A percentile compares a stretch with the other conserved stretches of the same genome.
Evolutionary conservation across 1,284 basidiomycete species (phyloP).

Genomic region (Moesziomyces globuligerus): DNA sequence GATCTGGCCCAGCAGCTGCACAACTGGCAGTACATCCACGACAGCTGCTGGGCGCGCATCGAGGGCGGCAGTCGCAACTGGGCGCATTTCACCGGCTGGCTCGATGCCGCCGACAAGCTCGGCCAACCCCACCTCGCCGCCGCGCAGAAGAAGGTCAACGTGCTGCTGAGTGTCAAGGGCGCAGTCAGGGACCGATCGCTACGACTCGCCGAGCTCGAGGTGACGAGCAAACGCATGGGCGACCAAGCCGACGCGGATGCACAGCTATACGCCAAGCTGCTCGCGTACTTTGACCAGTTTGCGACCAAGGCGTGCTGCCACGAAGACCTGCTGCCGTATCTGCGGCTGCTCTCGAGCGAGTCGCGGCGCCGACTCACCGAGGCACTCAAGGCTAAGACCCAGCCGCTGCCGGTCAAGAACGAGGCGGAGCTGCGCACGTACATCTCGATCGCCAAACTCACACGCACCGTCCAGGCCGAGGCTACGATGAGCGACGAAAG

Average conservation of each 20-base stretch:
- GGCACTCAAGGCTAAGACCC: constrained; percentile 1
- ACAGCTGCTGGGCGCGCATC: constrained; percentile 73
- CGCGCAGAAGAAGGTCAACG: constrained; percentile 32
- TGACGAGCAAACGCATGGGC: constrained; percentile 7
- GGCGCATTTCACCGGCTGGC: constrained; percentile 30
- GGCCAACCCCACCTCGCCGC: constrained; percentile 21
- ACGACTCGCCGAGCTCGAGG: constrained; percentile 76
- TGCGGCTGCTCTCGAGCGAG: constrained; percentile 70
- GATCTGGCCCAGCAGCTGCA: constrained; percentile 47
- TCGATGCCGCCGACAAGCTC: constrained; percentile 37
- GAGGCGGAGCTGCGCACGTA: constrained; percentile 29
- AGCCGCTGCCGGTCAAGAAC: constrained; percentile 14
- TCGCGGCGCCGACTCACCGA: constrained; percentile 57
- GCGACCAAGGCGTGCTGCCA: constrained; percentile 84
- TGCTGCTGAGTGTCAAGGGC: constrained; percentile 73
- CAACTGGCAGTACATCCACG: constrained; percentile 72
- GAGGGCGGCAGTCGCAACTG: constrained; percentile 48
- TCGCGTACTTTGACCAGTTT: constrained; percentile 76
- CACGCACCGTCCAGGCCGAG: constrained; percentile 20
- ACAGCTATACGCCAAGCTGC: constrained; percentile 9
- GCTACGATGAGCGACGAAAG: constrained; percentile 9
- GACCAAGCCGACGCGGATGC: constrained; percentile 8
- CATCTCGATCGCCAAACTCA: constrained; percentile 47
- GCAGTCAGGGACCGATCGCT: constrained; percentile 73
- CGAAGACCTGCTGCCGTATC: constrained; percentile 80